A percentile compares a stretch with the other conserved stretches of the same genome.
Evolutionary conservation across 306 rosid species (phyloP).

Genomic region (Glycine soja): DNA sequence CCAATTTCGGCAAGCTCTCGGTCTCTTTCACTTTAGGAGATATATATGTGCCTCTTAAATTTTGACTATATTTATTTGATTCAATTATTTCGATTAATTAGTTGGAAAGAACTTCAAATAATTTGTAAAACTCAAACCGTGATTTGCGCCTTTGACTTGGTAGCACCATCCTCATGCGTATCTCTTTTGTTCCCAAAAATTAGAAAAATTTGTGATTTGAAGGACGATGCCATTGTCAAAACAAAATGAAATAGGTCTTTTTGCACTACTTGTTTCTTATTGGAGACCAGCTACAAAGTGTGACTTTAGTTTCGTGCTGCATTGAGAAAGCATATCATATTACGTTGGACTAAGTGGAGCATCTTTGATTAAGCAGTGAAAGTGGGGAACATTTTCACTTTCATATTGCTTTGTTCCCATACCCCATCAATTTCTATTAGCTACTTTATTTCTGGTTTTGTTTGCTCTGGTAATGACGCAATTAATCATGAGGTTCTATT

Average conservation of each 20-base stretch:
- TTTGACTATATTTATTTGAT: not conserved
- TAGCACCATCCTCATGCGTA: not conserved
- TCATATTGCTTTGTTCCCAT: slow-evolving; percentile 22
- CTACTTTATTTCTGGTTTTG: slow-evolving; percentile 1
- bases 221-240: not conserved
- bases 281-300: slow-evolving; percentile 36
- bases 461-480: not conserved
- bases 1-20: slow-evolving; percentile 19
- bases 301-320: slow-evolving; percentile 21
- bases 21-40: not conserved
- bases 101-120: not conserved
- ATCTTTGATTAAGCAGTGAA: slow-evolving; percentile 4
- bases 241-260: slow-evolving; percentile 1
- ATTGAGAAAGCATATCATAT: slow-evolving; percentile 27
- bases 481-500: slow-evolving; percentile 30
- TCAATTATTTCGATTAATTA: not conserved
- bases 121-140: slow-evolving; percentile 27
- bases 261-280: slow-evolving; percentile 20
- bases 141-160: slow-evolving; percentile 17
- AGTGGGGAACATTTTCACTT: not conserved
- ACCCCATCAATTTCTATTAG: not conserved
- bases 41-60: not conserved
- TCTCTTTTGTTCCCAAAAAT: slow-evolving; percentile 11
- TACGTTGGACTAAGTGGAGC: not conserved
- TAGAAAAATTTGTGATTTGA: not conserved